Conservation (phyloP, 192 early-diverging fungal genomes). For the Geranomyces variabilis region DNA sequence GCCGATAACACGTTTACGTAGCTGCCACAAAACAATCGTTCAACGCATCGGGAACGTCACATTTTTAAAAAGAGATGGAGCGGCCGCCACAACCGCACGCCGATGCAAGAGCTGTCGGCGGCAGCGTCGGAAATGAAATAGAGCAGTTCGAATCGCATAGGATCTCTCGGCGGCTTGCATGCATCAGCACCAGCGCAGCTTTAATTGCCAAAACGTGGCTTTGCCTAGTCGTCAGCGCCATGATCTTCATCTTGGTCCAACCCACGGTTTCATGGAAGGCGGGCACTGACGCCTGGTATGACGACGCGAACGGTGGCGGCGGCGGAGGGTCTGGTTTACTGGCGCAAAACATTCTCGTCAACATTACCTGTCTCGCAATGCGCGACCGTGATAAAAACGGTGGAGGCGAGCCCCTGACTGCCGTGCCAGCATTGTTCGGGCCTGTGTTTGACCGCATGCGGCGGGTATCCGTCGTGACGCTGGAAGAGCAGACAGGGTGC, state of each 20-base stretch:
- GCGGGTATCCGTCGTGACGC: conserved; percentile 17
- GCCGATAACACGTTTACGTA: no score
- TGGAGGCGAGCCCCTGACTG: conserved; percentile 12
- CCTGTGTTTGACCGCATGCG: conserved; percentile 8
- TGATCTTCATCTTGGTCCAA: conserved; percentile 14
- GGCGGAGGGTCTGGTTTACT: no score
- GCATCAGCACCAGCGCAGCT: neutral
- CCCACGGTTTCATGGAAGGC: neutral
- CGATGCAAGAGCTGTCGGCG: no score
- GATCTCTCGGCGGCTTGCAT: neutral
- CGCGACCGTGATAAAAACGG: neutral
- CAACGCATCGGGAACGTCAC: no score
- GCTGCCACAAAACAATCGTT: no score
- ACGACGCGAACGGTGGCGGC: neutral
- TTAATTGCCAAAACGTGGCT: conserved; percentile 9
- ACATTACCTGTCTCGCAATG: neutral
- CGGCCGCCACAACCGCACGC: no score
- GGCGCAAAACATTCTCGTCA: conserved; percentile 1
- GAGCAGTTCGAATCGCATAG: neutral
- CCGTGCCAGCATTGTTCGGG: conserved; percentile 43
- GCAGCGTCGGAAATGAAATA: no score
- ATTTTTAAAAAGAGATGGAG: no score
- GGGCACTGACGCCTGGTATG: no score
- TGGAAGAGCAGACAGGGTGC: conserved; percentile 37
- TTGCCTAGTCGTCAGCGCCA: neutral